phyloP scores from a whole-genome alignment of 106 monocot genomes.

The Dioscorea zingiberensis region DNA sequence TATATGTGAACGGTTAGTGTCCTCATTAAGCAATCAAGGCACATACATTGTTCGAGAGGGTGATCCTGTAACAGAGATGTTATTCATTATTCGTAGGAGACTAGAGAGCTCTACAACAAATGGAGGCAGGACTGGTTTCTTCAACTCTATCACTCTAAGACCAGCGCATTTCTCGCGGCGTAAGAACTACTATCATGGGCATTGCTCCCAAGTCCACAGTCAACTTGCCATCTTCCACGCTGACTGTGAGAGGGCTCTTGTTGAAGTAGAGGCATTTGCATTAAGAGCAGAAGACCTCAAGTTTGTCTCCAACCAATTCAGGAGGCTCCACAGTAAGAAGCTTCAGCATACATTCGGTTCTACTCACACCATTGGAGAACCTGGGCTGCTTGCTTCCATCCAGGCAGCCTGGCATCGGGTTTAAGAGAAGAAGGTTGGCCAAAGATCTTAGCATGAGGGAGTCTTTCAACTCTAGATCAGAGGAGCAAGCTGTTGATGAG shows the following conservation, averaged over 20 bases:
- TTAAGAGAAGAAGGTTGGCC: conserved; percentile 54
- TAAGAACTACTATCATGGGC: conserved; percentile 88
- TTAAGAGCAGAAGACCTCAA: conserved; percentile 78
- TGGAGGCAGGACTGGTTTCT: conserved; percentile 85
- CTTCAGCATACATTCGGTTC: conserved; percentile 81
- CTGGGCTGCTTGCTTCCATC: conserved; percentile 84
- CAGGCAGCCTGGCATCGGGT: conserved; percentile 77
- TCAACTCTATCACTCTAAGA: conserved; percentile 64
- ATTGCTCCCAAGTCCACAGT: conserved; percentile 54
- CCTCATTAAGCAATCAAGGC: conserved; percentile 60
- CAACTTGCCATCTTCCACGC: conserved; percentile 64
- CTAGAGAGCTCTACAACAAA: conserved; percentile 89
- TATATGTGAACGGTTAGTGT: conserved; percentile 85
- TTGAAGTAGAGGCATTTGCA: conserved; percentile 81
- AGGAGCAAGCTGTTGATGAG: conserved; percentile 20
- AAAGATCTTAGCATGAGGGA: conserved; percentile 50
- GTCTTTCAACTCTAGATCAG: conserved; percentile 33
- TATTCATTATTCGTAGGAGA: conserved; percentile 76
- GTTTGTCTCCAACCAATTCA: conserved; percentile 85
- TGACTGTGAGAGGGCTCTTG: conserved; percentile 58
- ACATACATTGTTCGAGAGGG: conserved; percentile 86
- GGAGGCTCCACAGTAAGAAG: conserved; percentile 81
- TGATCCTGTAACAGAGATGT: conserved; percentile 86
- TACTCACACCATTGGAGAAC: conserved; percentile 88
- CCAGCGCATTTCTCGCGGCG: conserved; percentile 87